phyloP scores from a whole-genome alignment of 495 filamentous ascomycete species.

The Lichenothelia convexa region DNA sequence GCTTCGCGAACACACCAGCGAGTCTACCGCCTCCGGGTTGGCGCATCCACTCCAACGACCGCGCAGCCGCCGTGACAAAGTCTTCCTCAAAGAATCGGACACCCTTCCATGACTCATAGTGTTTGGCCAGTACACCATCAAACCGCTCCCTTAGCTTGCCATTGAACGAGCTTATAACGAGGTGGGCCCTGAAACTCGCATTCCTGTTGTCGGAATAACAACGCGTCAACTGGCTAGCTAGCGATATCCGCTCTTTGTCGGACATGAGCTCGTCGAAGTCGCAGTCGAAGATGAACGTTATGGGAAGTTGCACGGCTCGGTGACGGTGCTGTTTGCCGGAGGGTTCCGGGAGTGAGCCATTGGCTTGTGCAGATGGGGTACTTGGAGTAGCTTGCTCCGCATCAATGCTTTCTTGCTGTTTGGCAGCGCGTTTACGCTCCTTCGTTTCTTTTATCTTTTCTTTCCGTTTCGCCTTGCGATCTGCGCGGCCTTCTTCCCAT shows the following conservation, averaged over 20 bases:
- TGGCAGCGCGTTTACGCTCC: constrained; percentile 32
- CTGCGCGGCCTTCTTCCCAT: constrained; percentile 49
- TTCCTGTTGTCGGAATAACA: constrained; percentile 73
- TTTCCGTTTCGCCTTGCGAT: constrained; percentile 52
- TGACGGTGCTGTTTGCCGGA: constrained; percentile 14
- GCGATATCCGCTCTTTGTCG: constrained; percentile 61
- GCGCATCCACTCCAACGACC: constrained; percentile 42
- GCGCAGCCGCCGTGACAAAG: constrained; percentile 42
- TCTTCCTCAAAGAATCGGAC: constrained; percentile 51
- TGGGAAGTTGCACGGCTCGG: constrained; percentile 37
- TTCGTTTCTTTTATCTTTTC: constrained; percentile 50
- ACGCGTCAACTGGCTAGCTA: constrained; percentile 65
- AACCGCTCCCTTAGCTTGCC: constrained; percentile 62
- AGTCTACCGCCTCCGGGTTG: constrained; percentile 31
- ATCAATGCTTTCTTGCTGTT: constrained; percentile 17
- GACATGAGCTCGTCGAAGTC: constrained; percentile 81
- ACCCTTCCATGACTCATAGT: constrained; percentile 62
- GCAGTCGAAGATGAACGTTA: constrained; percentile 76
- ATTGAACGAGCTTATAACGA: constrained; percentile 58
- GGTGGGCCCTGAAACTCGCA: constrained; percentile 41
- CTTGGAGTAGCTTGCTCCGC: constrained; percentile 20
- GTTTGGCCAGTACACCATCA: constrained; percentile 47
- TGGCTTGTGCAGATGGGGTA: constrained; percentile 13
- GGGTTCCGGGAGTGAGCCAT: constrained; percentile 14
- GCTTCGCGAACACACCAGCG: constrained; percentile 25